phyloP scores from a whole-genome alignment of 345 rosid species.

The Eucalyptus sideroxylon region DNA sequence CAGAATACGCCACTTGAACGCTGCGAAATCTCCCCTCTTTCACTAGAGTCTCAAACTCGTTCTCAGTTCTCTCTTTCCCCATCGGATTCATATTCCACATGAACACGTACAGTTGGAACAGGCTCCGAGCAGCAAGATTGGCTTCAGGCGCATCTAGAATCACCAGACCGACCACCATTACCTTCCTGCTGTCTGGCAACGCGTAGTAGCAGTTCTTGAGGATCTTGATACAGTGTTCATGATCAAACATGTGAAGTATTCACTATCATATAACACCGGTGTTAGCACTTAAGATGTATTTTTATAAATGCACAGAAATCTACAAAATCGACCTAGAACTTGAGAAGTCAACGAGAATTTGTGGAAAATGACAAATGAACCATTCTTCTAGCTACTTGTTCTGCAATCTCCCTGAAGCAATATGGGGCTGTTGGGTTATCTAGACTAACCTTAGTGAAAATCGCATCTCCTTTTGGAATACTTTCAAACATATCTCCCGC shows the following conservation, averaged over 20 bases:
- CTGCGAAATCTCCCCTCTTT: conserved; percentile 34
- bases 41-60: conserved; percentile 20
- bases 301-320: not conserved
- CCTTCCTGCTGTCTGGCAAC: conserved; percentile 26
- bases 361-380: not conserved
- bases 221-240: conserved; percentile 29
- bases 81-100: conserved; percentile 11
- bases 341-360: not conserved
- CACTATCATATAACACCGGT: conserved; percentile 3
- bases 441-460: conserved; percentile 52
- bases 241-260: conserved; percentile 26
- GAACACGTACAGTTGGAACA: conserved; percentile 24
- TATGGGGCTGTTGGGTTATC: not conserved
- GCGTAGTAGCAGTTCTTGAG: conserved; percentile 31
- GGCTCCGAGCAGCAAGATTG: not conserved
- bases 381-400: not conserved
- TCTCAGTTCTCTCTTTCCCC: conserved; percentile 31
- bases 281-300: not conserved
- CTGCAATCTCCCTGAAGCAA: not conserved
- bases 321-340: not conserved
- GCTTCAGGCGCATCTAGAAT: conserved; percentile 23
- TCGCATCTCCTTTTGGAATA: conserved; percentile 55
- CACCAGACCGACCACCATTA: conserved; percentile 27
- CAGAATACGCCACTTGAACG: conserved; percentile 16
- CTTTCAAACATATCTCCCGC: conserved; percentile 28